Percentiles rank a stretch among this genome's conserved stretches.
Evolutionary conservation across 148 eudicot genomes (phyloP).

Genomic region (Nepenthes mirabilis): DNA sequence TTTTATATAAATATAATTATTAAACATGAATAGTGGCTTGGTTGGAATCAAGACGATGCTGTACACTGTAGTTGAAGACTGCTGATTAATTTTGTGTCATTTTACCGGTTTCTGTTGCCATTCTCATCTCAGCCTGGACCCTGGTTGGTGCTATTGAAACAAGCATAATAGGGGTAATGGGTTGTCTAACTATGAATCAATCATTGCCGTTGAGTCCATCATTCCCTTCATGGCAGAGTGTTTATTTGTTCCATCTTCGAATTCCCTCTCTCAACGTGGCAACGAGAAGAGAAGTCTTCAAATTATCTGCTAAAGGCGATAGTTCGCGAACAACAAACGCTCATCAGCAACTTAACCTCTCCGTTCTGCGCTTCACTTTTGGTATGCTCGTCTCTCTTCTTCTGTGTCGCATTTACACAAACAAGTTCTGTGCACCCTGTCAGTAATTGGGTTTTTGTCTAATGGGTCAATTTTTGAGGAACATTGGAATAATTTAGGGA

Average conservation of each 20-base stretch:
- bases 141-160: no score
- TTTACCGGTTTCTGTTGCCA: no score
- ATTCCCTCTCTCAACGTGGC: neutral
- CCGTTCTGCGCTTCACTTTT: conserved; percentile 80
- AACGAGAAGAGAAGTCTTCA: conserved; percentile 6
- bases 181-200: neutral
- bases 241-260: no score
- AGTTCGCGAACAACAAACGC: conserved; percentile 16
- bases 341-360: conserved; percentile 69
- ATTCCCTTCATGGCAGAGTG: no score
- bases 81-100: no score
- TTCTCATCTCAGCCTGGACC: no score
- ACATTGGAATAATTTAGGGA: conserved; percentile 26
- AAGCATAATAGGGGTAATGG: no score
- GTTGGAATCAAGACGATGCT: no score
- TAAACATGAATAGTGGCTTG: no score
- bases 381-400: conserved; percentile 20
- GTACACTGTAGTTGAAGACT: no score
- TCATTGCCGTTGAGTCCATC: no score
- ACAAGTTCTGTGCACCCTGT: conserved; percentile 18
- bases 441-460: neutral
- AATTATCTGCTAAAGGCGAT: conserved; percentile 20
- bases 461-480: neutral
- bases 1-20: no score
- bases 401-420: conserved; percentile 13